A percentile compares a stretch with the other conserved stretches of the same genome.
These are phyloP conservation scores for Neophaeococcomyces aloes DNA, from an alignment of 2,329 filamentous ascomycete genomes.

Conservation along the genomic window DNA sequence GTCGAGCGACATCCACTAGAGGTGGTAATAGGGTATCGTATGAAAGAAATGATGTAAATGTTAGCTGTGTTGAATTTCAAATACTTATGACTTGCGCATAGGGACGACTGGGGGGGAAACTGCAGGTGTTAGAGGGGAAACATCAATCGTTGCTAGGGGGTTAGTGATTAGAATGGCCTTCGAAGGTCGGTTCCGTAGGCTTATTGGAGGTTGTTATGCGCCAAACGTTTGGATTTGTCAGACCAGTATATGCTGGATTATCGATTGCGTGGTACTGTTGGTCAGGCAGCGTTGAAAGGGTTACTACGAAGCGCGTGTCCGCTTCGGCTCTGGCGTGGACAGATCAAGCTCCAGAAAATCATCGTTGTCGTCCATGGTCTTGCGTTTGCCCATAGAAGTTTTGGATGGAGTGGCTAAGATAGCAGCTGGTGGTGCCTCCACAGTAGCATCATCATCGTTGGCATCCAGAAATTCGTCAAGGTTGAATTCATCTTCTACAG, in stretches of 20 bases:
- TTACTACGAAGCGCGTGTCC: slow-evolving; percentile 14
- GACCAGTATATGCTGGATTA: background rate
- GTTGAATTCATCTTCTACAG: slow-evolving; percentile 2
- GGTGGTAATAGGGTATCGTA: slow-evolving; percentile 7
- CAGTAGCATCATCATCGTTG: background rate
- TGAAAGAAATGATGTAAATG: background rate
- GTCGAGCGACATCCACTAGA: background rate
- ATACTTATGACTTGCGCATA: background rate
- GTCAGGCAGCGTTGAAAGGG: background rate
- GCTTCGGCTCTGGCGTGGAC: slow-evolving; percentile 20
- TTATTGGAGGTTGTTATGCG: too few relatives aligned
- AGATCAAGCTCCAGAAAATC: slow-evolving; percentile 16
- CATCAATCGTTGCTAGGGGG: background rate
- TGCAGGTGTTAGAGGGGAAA: slow-evolving; percentile 5
- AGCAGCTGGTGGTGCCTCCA: background rate
- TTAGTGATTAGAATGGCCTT: background rate
- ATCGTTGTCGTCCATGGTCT: slow-evolving; percentile 19
- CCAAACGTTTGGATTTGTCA: too few relatives aligned
- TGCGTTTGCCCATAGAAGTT: slow-evolving; percentile 16
- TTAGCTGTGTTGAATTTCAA: background rate
- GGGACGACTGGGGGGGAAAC: background rate
- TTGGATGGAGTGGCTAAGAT: slow-evolving; percentile 14
- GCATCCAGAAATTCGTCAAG: slow-evolving; percentile 2
- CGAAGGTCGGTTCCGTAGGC: too few relatives aligned
- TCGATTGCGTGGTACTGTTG: background rate